Percentiles rank a stretch among this genome's conserved stretches.
Evolutionary conservation across 345 rosid genomes (phyloP).

Genomic region (Brassica nigra): DNA sequence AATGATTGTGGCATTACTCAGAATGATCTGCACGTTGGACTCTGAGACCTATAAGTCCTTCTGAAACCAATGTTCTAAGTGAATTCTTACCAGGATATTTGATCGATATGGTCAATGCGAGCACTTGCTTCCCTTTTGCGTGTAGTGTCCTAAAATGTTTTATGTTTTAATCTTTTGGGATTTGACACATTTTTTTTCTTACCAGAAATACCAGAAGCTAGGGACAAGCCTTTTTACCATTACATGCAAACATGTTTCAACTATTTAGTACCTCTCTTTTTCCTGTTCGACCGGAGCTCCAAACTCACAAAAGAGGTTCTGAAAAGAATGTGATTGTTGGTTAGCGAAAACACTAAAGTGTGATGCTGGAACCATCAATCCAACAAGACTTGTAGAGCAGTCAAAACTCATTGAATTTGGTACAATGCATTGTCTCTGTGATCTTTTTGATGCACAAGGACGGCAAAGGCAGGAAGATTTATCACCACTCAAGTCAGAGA

Average conservation of each 20-base stretch:
- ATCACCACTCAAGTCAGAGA: slow-evolving; percentile 48
- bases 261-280: slow-evolving; percentile 58
- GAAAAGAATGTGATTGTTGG: slow-evolving; percentile 42
- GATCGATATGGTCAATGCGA: slow-evolving; percentile 57
- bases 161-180: background rate
- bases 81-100: slow-evolving; percentile 60
- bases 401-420: slow-evolving; percentile 37
- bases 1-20: slow-evolving; percentile 71
- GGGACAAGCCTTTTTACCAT: slow-evolving; percentile 28
- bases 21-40: slow-evolving; percentile 61
- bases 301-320: slow-evolving; percentile 42
- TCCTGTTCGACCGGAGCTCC: too few species aligned
- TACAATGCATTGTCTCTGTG: slow-evolving; percentile 52
- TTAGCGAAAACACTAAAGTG: slow-evolving; percentile 42
- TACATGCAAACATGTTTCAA: slow-evolving; percentile 38
- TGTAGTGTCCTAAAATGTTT: too few species aligned
- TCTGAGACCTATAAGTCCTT: slow-evolving; percentile 65
- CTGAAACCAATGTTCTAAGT: slow-evolving; percentile 60
- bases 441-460: slow-evolving; percentile 59
- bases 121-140: slow-evolving; percentile 17
- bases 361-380: slow-evolving; percentile 15
- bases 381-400: slow-evolving; percentile 26
- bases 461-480: slow-evolving; percentile 47
- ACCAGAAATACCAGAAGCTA: slow-evolving; percentile 57
- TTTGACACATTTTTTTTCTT: slow-evolving; percentile 34